Base-by-base conservation (phyloP, 1,139 yeast genomes). In the Blastobotrys apis region DNA sequence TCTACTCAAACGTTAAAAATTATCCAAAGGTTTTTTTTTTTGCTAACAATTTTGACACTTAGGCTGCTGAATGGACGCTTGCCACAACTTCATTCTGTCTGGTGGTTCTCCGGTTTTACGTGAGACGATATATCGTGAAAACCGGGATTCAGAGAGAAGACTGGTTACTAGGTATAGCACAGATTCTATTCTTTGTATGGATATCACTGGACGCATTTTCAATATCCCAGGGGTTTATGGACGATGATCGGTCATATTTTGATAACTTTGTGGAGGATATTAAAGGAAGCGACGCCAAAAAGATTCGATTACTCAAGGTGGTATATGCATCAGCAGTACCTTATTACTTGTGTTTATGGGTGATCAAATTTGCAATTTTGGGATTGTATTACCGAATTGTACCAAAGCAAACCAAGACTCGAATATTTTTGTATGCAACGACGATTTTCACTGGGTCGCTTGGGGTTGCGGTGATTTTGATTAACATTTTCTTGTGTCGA, bases 81-180 rank as follows among this genome's bases (percentile, higher is more conserved):
- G 56, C 59, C 22, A 33, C 47, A 5, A 43, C 51, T 4, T 44
- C 60, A 5, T 45, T 50, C 19, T 31, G 53, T 21, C 43, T 59
- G 12, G 45, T 58, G 15, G 27, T 42, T n/a, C 29, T 55, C 17
- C 51, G 64, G 33, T 35, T 60, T 15, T 57, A 54, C 43, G 61
- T 58, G 17, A 47, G 62, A 27, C 43, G 50, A 13, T 33, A 44
- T 31, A 45, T 59, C 17, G 56, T 53, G 35, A 49, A 49, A 35
- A 54, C 57, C 21, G 57, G 60, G n/a, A 41, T 59, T 22, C 59
- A 57, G 41, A 51, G 57, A 23, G 65, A 60, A 39, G 65, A 60
- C 42, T 32, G 43, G 34, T 43, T 60, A 23, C 48, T 60, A 46
- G 37, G 56, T 13, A 6, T 50, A n/a, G 59, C 62, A 5, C 64